A percentile compares a stretch with the other conserved stretches of the same genome.
phyloP scores from a whole-genome alignment of 495 filamentous ascomycete species.

The Trichoderma reesei region DNA sequence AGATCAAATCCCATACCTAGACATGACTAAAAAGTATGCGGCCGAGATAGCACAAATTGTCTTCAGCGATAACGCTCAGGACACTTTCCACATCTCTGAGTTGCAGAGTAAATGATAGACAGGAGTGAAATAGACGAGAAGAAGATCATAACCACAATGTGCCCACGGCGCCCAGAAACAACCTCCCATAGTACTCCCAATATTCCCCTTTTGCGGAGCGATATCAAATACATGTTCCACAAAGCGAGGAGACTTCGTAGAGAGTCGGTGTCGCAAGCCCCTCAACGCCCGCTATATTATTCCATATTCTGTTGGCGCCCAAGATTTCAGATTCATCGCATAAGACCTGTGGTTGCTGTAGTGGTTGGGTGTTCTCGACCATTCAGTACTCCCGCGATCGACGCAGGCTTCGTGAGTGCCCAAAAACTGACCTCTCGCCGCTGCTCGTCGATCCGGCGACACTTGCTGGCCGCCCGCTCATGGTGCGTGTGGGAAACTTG shows the following conservation, averaged over 20 bases:
- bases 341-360: too few relatives aligned
- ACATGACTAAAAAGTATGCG: too few relatives aligned
- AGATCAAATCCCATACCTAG: too few relatives aligned
- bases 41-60: neutral
- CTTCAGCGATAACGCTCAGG: neutral
- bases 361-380: too few relatives aligned
- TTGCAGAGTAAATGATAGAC: neutral
- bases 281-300: slow-evolving; percentile 1
- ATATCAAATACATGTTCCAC: neutral
- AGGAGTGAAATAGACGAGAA: neutral
- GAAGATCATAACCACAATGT: neutral
- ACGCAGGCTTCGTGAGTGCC: neutral
- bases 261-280: neutral
- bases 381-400: neutral
- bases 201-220: neutral
- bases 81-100: neutral
- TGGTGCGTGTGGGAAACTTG: slow-evolving; percentile 24
- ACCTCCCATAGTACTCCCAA: neutral
- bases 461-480: slow-evolving; percentile 10
- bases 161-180: neutral
- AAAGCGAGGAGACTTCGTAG: too few relatives aligned
- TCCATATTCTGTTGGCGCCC: neutral
- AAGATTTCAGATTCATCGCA: neutral
- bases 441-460: slow-evolving; percentile 8
- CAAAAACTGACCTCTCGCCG: neutral